Conservation (phyloP, 2,329 filamentous ascomycete genomes). For the Hymenoscyphus albidus region DNA sequence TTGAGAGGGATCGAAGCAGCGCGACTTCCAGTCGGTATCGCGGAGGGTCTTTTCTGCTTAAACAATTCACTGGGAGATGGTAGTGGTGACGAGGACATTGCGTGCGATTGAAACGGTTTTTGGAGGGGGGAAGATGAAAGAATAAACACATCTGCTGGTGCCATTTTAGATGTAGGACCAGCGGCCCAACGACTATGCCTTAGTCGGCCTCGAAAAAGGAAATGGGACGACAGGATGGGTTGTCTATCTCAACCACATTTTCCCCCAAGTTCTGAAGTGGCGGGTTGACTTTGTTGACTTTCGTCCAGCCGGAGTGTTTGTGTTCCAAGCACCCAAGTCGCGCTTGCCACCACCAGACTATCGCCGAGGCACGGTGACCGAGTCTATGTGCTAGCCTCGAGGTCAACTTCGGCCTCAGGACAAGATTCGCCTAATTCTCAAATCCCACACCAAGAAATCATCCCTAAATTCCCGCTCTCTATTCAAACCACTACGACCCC, state of each 20-base stretch:
- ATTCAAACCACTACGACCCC: conserved; percentile 11
- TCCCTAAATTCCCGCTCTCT: background rate
- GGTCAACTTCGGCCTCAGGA: conserved; percentile 1
- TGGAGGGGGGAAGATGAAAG: conserved; percentile 27
- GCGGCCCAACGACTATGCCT: conserved; percentile 21
- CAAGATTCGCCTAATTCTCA: conserved; percentile 1
- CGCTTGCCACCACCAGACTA: conserved; percentile 7
- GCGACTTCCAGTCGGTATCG: conserved; percentile 38
- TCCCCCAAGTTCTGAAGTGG: background rate
- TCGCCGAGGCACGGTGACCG: conserved; percentile 8
- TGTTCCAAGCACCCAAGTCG: background rate
- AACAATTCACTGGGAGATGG: conserved; percentile 50
- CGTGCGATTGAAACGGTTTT: conserved; percentile 20
- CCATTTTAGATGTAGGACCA: conserved; percentile 35
- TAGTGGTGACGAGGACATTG: conserved; percentile 38
- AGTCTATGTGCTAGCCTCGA: background rate
- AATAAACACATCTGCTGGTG: conserved; percentile 37
- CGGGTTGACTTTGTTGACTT: conserved; percentile 2
- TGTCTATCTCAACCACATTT: conserved; percentile 13
- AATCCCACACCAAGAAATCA: conserved; percentile 8
- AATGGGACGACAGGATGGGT: conserved; percentile 28
- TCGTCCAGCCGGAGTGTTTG: background rate
- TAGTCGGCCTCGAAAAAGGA: conserved; percentile 20
- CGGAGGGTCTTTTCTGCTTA: conserved; percentile 34
- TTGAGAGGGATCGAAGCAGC: conserved; percentile 38